These are phyloP conservation scores for Helotiales sp. DNA, from an alignment of 2,329 filamentous ascomycete species.

Conservation along the genomic window DNA sequence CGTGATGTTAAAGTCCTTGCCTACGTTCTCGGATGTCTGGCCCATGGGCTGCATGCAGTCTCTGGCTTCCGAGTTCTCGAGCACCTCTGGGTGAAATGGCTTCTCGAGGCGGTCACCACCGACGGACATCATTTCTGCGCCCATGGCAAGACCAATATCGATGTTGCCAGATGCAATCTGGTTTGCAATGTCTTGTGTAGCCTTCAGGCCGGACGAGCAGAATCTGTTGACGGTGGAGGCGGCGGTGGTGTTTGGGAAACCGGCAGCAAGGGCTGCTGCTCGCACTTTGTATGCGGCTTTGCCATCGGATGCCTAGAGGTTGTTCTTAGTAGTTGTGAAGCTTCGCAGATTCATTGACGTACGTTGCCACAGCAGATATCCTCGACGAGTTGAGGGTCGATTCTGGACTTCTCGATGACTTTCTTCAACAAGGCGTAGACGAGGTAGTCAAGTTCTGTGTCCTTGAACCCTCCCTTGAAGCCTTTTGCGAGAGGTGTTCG, in stretches of 20 bases:
- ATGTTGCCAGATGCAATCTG: constrained; percentile 82
- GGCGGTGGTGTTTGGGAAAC: constrained; percentile 87
- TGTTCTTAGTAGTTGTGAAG: constrained; percentile 4
- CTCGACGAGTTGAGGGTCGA: constrained; percentile 82
- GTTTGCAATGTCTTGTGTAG: constrained; percentile 92
- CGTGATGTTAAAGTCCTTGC: constrained; percentile 83
- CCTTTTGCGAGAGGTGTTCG: constrained; percentile 90
- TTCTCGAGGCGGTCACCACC: constrained; percentile 72
- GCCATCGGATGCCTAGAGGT: constrained; percentile 71
- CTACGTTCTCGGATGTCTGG: constrained; percentile 96
- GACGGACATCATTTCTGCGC: constrained; percentile 85
- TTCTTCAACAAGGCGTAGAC: constrained; percentile 83
- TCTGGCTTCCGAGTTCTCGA: constrained; percentile 73
- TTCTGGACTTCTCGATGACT: constrained; percentile 70
- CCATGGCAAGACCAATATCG: constrained; percentile 84
- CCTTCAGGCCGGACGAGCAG: constrained; percentile 96
- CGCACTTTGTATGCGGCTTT: constrained; percentile 92
- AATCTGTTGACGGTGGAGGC: constrained; percentile 90
- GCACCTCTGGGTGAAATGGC: constrained; percentile 79
- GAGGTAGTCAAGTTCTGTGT: constrained; percentile 87
- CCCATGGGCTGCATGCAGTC: constrained; percentile 98
- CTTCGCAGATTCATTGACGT: constrained; percentile 43
- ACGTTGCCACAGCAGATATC: constrained; percentile 95
- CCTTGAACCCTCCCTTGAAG: constrained; percentile 92
- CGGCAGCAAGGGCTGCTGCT: constrained; percentile 85